These are phyloP conservation scores for Penicillium sp. DNA, from an alignment of 2,329 filamentous ascomycete species.

Conservation along the genomic window DNA sequence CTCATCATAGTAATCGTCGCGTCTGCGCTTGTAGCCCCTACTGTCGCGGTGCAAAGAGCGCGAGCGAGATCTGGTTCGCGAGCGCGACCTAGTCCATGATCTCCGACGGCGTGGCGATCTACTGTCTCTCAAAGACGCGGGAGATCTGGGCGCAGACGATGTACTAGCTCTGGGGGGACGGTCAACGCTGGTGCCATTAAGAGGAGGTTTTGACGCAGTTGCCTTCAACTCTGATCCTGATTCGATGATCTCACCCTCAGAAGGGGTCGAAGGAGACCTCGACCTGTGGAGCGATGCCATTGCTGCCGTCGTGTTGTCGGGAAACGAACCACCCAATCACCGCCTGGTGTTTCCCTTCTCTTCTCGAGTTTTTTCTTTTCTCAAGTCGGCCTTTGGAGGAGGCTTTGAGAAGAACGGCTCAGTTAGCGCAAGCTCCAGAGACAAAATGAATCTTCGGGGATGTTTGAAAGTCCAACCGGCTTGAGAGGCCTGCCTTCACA, in stretches of 20 bases:
- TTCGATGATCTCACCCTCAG: conserved; percentile 84
- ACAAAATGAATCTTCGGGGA: conserved; percentile 26
- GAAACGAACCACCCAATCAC: conserved; percentile 1
- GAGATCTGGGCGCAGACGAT: conserved; percentile 48
- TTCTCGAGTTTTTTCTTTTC: conserved; percentile 3
- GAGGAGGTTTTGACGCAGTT: conserved; percentile 73
- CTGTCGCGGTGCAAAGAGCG: conserved; percentile 43
- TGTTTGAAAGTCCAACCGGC: conserved; percentile 46
- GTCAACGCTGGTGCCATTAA: conserved; percentile 84
- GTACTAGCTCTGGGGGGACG: conserved; percentile 75
- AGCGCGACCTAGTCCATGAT: conserved; percentile 41
- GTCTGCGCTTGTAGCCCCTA: conserved; percentile 44
- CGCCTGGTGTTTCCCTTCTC: conserved; percentile 1
- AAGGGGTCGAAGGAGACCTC: conserved; percentile 62
- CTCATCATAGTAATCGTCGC: conserved; percentile 41
- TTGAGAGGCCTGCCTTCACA: conserved; percentile 34
- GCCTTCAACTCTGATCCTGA: conserved; percentile 72
- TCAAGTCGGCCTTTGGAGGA: conserved; percentile 22
- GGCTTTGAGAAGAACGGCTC: conserved; percentile 28
- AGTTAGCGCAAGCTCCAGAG: conserved; percentile 40
- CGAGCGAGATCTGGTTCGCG: conserved; percentile 37
- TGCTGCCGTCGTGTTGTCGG: conserved; percentile 19
- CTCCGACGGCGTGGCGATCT: conserved; percentile 61
- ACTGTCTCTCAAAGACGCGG: conserved; percentile 48
- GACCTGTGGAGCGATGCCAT: conserved; percentile 50